Percentiles rank a stretch among this genome's conserved stretches.
These are phyloP conservation scores for Cryptococcus sp. DNA, from an alignment of 1,284 basidiomycete species.

Conservation along the genomic window DNA sequence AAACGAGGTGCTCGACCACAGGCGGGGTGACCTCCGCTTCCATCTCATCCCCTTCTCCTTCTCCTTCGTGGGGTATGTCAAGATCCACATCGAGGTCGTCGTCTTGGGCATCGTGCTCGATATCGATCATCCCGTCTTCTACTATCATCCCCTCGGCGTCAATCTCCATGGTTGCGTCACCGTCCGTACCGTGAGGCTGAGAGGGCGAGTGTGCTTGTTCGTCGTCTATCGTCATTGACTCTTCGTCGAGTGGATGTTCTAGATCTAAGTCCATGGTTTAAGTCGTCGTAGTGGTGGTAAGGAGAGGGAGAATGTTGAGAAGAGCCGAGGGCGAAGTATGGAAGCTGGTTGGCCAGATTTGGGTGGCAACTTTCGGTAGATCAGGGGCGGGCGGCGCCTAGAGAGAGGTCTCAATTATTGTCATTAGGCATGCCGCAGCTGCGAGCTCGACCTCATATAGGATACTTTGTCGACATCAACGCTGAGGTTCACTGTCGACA, in stretches of 20 bases:
- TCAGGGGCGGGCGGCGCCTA: no score
- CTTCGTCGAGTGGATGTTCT: background rate
- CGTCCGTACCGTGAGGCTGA: background rate
- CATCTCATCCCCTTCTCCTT: background rate
- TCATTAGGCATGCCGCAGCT: no score
- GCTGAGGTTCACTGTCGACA: no score
- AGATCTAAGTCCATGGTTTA: background rate
- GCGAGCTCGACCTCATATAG: no score
- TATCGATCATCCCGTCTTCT: background rate
- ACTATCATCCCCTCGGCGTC: background rate
- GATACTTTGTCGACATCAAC: no score
- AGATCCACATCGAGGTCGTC: background rate
- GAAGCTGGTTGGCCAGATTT: no score
- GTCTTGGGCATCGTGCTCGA: background rate
- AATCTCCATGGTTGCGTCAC: background rate
- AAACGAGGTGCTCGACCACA: background rate
- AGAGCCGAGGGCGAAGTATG: no score
- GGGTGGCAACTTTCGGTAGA: no score
- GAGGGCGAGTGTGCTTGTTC: background rate
- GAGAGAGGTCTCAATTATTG: no score
- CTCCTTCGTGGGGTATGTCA: no score
- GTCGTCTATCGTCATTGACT: background rate
- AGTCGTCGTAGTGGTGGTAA: background rate
- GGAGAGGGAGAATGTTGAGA: no score
- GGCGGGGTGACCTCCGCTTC: conserved; percentile 1